Conservation (phyloP, 768 basidiomycete genomes). For the Tephrocybe sp. region DNA sequence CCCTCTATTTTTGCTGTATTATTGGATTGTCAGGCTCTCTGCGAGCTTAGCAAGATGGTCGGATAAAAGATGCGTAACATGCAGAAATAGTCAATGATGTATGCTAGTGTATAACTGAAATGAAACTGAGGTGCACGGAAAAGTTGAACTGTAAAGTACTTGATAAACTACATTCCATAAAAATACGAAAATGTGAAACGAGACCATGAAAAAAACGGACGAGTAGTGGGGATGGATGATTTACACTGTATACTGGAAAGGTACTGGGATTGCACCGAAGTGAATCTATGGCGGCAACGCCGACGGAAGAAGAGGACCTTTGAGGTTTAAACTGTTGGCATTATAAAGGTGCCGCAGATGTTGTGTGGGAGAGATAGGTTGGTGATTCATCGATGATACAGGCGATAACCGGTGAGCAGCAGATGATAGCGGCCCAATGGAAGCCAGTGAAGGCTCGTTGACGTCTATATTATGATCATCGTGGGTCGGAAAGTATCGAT, state of each 20-base stretch:
- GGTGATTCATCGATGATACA: not conserved
- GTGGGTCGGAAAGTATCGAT: constrained; percentile 60
- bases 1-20: too few relatives aligned
- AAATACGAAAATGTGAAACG: not conserved
- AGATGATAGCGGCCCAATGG: not conserved
- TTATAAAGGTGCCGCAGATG: constrained; percentile 7
- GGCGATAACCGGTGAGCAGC: constrained; percentile 1
- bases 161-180: constrained; percentile 9
- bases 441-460: not conserved
- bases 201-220: not conserved
- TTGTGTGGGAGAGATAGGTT: not conserved
- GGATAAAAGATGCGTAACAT: not conserved
- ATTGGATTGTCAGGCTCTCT: too few relatives aligned
- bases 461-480: constrained; percentile 14
- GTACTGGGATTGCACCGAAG: not conserved
- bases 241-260: constrained; percentile 3
- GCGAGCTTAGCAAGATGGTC: not conserved
- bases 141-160: not conserved
- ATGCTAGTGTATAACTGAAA: not conserved
- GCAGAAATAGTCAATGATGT: not conserved
- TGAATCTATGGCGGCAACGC: constrained; percentile 1
- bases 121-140: not conserved
- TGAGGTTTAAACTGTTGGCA: not conserved
- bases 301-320: not conserved
- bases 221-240: not conserved